These are phyloP conservation scores for Avena eriantha DNA, from an alignment of 176 grass and related monocot species.

Conservation along the genomic window DNA sequence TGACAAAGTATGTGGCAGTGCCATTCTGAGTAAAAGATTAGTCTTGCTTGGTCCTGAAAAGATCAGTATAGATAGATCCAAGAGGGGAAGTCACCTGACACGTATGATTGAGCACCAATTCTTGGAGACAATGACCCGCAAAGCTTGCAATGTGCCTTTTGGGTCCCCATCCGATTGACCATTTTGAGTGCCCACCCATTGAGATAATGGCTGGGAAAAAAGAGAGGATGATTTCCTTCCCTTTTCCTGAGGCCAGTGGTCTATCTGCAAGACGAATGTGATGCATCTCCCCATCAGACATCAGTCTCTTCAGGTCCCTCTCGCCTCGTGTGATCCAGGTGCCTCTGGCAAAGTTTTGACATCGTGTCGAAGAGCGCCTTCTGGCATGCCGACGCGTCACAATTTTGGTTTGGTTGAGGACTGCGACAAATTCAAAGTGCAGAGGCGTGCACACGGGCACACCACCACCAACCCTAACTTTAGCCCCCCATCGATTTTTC, in stretches of 20 bases:
- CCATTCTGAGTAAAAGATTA: conserved; percentile 13
- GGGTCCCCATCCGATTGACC: conserved; percentile 52
- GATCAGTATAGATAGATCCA: conserved; percentile 26
- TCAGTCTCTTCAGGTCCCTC: conserved; percentile 26
- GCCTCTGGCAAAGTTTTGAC: neutral
- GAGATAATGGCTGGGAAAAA: conserved; percentile 17
- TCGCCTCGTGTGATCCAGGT: neutral
- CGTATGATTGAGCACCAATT: conserved; percentile 26
- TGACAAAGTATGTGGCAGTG: neutral
- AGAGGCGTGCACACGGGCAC: neutral
- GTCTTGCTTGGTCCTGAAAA: conserved; percentile 32
- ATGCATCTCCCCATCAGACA: conserved; percentile 45
- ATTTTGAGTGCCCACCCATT: conserved; percentile 2
- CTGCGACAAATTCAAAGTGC: conserved; percentile 47
- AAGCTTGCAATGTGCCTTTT: conserved; percentile 42
- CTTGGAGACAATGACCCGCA: conserved; percentile 40
- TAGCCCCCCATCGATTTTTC: neutral
- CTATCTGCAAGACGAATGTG: conserved; percentile 34
- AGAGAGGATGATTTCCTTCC: neutral
- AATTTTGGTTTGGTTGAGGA: conserved; percentile 3
- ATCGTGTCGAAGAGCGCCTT: neutral
- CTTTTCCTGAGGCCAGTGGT: conserved; percentile 37
- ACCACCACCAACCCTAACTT: conserved; percentile 18
- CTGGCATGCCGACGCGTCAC: conserved; percentile 24
- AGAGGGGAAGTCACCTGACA: conserved; percentile 32